Conservation (phyloP, 2,329 filamentous ascomycete species). For the Trichoderma endophyticum region DNA sequence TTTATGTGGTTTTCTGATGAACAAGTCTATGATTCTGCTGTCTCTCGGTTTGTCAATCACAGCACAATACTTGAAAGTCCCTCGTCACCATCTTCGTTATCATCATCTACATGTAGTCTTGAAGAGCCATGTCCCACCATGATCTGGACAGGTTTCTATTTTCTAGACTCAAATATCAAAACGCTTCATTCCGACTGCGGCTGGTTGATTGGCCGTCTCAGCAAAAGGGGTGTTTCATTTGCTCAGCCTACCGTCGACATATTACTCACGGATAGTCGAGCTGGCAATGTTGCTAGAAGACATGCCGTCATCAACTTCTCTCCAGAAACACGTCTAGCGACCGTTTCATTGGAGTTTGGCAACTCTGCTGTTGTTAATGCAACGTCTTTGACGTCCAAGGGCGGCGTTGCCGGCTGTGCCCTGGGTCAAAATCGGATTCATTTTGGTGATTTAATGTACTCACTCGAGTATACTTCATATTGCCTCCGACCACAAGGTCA, state of each 20-base stretch:
- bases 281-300: background rate
- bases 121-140: background rate
- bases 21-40: background rate
- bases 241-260: background rate
- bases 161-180: background rate
- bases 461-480: background rate
- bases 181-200: background rate
- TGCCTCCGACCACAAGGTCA: background rate
- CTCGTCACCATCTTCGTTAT: background rate
- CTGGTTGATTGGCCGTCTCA: background rate
- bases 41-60: background rate
- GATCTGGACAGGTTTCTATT: background rate
- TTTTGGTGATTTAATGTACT: background rate
- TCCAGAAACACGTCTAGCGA: background rate
- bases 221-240: background rate
- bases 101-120: background rate
- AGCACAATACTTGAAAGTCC: background rate
- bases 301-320: background rate
- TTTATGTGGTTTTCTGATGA: background rate
- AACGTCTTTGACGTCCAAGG: background rate
- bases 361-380: background rate
- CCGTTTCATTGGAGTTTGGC: background rate
- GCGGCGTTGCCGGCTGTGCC: background rate
- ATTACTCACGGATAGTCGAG: background rate
- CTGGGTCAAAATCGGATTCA: background rate